These are phyloP conservation scores for Cyberlindnera lachancei DNA, from an alignment of 805 yeast genomes.

Conservation along the genomic window DNA sequence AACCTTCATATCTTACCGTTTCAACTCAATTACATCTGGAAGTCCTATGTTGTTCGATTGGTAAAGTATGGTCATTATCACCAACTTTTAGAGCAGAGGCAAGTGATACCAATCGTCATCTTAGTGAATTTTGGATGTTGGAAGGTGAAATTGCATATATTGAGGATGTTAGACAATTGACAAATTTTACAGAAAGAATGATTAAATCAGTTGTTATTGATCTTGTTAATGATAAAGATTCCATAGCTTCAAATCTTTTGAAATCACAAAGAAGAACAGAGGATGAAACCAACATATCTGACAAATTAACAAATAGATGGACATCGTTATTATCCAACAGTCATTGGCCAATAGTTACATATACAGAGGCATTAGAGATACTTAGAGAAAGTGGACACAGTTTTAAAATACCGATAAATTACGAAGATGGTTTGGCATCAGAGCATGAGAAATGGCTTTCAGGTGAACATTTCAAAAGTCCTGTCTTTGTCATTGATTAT, in stretches of 20 bases:
- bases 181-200: constrained; percentile 64
- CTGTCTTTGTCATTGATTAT: constrained; percentile 86
- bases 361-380: constrained; percentile 63
- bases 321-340: constrained; percentile 32
- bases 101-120: constrained; percentile 84
- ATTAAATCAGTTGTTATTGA: constrained; percentile 40
- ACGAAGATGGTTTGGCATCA: constrained; percentile 71
- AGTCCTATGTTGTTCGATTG: constrained; percentile 62
- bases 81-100: constrained; percentile 95
- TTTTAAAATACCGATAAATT: constrained; percentile 39
- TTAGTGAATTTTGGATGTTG: constrained; percentile 96
- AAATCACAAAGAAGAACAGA: constrained; percentile 32
- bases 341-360: constrained; percentile 73
- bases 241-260: constrained; percentile 15
- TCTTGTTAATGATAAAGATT: constrained; percentile 22
- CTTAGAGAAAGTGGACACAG: constrained; percentile 26
- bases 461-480: constrained; percentile 54
- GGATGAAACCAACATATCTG: constrained; percentile 28
- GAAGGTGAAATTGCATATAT: constrained; percentile 84
- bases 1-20: constrained; percentile 70
- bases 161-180: constrained; percentile 48
- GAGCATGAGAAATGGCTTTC: constrained; percentile 94
- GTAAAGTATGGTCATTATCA: constrained; percentile 78
- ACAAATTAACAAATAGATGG: constrained; percentile 45
- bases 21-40: constrained; percentile 91